phyloP scores from a whole-genome alignment of 768 basidiomycete species.

The Rhodotorula diobovata region DNA sequence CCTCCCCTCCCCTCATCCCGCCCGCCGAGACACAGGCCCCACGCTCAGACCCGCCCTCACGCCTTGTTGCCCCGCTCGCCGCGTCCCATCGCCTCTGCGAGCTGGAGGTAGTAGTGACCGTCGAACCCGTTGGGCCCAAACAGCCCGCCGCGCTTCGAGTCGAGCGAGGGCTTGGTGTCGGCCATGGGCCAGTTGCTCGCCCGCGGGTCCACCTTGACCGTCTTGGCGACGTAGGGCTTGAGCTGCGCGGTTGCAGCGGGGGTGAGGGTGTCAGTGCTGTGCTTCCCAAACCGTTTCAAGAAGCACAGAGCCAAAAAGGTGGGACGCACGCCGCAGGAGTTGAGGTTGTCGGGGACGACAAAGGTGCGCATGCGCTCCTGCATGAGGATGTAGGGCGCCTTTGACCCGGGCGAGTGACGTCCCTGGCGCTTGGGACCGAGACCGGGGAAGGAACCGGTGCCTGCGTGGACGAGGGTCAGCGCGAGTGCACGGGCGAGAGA shows the following conservation, averaged over 20 bases:
- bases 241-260: conserved; percentile 54
- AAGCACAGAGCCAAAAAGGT: conserved; percentile 47
- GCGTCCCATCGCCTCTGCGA: conserved; percentile 24
- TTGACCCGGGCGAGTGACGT: conserved; percentile 64
- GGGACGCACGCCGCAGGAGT: conserved; percentile 56
- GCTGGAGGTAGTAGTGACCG: conserved; percentile 45
- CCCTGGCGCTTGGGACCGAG: conserved; percentile 74
- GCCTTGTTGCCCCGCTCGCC: not conserved
- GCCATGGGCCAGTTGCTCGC: conserved; percentile 40
- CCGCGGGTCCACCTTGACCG: conserved; percentile 20
- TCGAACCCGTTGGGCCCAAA: conserved; percentile 43
- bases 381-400: conserved; percentile 43
- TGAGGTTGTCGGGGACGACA: conserved; percentile 40
- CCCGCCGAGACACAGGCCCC: not conserved
- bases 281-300: not conserved
- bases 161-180: conserved; percentile 41
- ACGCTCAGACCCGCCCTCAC: not conserved
- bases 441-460: conserved; percentile 63
- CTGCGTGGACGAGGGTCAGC: conserved; percentile 55
- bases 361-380: conserved; percentile 43
- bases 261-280: not conserved
- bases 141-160: conserved; percentile 36
- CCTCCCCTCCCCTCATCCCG: too few species aligned
- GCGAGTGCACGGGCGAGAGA: not conserved
- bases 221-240: conserved; percentile 60